These are phyloP conservation scores for Aureobasidium sp. DNA, from an alignment of 2,329 filamentous ascomycete species.

Conservation along the genomic window DNA sequence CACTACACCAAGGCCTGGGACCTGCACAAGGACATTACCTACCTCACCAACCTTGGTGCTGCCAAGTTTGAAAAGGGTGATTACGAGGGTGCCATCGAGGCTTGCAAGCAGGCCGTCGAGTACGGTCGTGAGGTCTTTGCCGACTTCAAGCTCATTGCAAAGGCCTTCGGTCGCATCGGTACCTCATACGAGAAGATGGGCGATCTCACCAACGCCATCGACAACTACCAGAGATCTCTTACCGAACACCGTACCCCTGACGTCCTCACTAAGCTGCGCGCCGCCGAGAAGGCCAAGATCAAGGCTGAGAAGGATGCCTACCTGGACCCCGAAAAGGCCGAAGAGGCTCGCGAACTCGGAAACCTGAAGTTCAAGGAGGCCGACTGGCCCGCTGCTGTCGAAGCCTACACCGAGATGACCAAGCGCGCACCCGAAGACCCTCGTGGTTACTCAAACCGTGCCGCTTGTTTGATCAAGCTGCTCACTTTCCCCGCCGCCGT, in stretches of 20 bases:
- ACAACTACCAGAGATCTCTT: constrained; percentile 92
- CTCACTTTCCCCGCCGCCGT: constrained; percentile 96
- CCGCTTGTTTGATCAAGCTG: constrained; percentile 96
- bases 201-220: constrained; percentile 81
- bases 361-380: constrained; percentile 98
- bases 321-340: constrained; percentile 90
- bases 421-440: constrained; percentile 95
- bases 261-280: constrained; percentile 90
- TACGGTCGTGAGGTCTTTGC: constrained; percentile 91
- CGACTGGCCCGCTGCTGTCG: constrained; percentile 95
- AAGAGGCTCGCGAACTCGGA: constrained; percentile 94
- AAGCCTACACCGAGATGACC: constrained; percentile 95
- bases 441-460: constrained; percentile 96
- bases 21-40: constrained; percentile 94
- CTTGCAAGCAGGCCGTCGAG: constrained; percentile 88
- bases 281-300: constrained; percentile 87
- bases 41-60: constrained; percentile 95
- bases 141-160: constrained; percentile 98
- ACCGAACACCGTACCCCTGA: constrained; percentile 98
- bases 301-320: constrained; percentile 82
- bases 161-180: constrained; percentile 96
- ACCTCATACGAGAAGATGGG: constrained; percentile 93
- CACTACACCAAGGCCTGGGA: constrained; percentile 99
- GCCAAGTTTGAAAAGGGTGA: constrained; percentile 98
- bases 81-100: constrained; percentile 85